Evolutionary conservation across 148 eudicot genomes (phyloP).

Genomic region (Vaccinium darrowii): DNA sequence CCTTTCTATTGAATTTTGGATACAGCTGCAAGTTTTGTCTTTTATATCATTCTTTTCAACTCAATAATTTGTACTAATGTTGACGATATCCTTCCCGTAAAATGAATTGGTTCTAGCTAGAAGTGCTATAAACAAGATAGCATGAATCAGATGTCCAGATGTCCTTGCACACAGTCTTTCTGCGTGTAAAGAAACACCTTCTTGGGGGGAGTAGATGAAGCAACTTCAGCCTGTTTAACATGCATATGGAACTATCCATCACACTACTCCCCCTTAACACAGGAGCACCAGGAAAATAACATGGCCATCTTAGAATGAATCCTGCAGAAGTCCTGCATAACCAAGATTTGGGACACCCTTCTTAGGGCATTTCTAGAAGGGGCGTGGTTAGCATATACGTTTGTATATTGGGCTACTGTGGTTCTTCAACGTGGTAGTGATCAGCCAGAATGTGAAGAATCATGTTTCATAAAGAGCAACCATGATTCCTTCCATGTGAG

Average conservation of each 20-base stretch:
- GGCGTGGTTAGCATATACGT: background rate
- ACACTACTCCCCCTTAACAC: background rate
- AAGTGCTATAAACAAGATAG: background rate
- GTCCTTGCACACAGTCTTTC: background rate
- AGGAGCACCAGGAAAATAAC: background rate
- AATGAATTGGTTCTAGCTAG: background rate
- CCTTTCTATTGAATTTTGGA: background rate
- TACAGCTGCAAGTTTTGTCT: background rate
- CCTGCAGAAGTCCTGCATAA: too few species aligned
- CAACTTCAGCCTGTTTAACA: background rate
- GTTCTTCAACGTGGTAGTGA: background rate
- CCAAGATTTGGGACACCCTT: constrained; percentile 2
- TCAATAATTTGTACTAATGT: background rate
- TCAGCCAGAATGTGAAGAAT: too few species aligned
- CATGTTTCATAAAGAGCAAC: too few species aligned
- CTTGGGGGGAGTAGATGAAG: background rate
- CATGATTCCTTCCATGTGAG: background rate
- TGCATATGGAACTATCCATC: constrained; percentile 1
- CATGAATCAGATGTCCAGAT: background rate
- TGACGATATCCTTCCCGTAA: background rate
- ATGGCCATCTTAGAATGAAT: background rate
- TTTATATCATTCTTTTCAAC: background rate
- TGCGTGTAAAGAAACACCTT: background rate
- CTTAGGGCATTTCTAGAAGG: background rate
- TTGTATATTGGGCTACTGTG: background rate